Base-by-base conservation (phyloP, 1,284 basidiomycete genomes). In the Cyathus olla region DNA sequence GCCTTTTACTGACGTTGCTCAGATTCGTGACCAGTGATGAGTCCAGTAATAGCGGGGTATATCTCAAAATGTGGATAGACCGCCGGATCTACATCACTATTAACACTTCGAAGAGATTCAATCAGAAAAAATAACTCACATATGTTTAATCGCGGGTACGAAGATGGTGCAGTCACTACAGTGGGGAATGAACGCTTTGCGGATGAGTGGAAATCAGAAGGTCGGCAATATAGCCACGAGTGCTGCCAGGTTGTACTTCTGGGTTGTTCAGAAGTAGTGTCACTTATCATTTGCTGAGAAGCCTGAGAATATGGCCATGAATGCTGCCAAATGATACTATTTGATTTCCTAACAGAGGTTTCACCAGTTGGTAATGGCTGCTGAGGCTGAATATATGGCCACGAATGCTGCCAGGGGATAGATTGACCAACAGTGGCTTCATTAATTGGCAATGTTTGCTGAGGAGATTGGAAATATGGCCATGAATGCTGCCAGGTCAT, bases 241-340 rank as follows among this genome's bases (percentile, higher is more conserved):
- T 52, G 37, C 4, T 24, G 27, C 59, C 59, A n/a, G n/a, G n/a
- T n/a, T n/a, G n/a, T n/a, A n/a, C n/a, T n/a, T n/a, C n/a, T n/a
- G n/a, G n/a, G n/a, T n/a, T n/a, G n/a, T n/a, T n/a, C n/a, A n/a
- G n/a, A n/a, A n/a, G n/a, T n/a, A n/a, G n/a, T n/a, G n/a, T n/a
- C n/a, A n/a, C n/a, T n/a, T n/a, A n/a, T n/a, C n/a, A n/a, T n/a
- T n/a, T n/a, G n/a, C n/a, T n/a, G n/a, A n/a, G n/a, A n/a, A n/a
- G n/a, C n/a, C n/a, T n/a, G n/a, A n/a, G n/a, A n/a, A 49, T 72
- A 70, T 13, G 72, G 73, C 72, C 70, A 71, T 29, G 59, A 58
- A 27, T 53, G 40, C 5, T 27, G 28, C 60, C 60, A 35, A 35
- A 35, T 35, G 6, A 13, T 35, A 35, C 31, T 35, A 8, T 8